Percentiles rank a stretch among this genome's conserved stretches.
phyloP scores from a whole-genome alignment of 2,329 filamentous ascomycete genomes.

The Trichothecium sympodiale region DNA sequence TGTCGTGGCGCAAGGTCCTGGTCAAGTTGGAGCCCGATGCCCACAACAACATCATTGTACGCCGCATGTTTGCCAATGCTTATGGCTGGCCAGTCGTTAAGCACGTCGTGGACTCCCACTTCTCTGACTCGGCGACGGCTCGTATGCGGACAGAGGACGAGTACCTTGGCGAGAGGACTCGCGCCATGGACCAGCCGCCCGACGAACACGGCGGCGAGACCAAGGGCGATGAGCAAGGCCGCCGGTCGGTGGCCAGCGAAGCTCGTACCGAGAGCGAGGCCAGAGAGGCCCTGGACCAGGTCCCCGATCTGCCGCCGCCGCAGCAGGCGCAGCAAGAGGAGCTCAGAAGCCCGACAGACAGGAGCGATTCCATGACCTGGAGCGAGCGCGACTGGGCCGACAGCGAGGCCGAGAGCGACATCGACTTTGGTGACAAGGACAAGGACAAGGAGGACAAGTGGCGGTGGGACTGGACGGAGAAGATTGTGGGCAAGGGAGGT shows the following conservation, averaged over 20 bases:
- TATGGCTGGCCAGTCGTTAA: constrained; percentile 97
- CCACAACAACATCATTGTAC: constrained; percentile 96
- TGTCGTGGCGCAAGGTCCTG: constrained; percentile 94
- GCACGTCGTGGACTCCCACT: constrained; percentile 90
- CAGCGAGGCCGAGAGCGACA: constrained; percentile 34
- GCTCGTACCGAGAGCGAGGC: constrained; percentile 15
- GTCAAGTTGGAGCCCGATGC: constrained; percentile 93
- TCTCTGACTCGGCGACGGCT: constrained; percentile 57
- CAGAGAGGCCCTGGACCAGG: constrained; percentile 28
- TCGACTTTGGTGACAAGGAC: constrained; percentile 14
- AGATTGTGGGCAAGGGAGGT: constrained; percentile 35
- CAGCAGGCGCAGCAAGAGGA: constrained; percentile 5
- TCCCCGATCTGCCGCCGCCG: constrained; percentile 30
- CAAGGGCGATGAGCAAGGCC: constrained; percentile 18
- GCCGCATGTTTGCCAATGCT: constrained; percentile 92
- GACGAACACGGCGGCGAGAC: constrained; percentile 57
- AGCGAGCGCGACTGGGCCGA: constrained; percentile 55
- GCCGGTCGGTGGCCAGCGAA: constrained; percentile 1
- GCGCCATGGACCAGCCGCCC: constrained; percentile 42
- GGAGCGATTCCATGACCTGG: constrained; percentile 49
- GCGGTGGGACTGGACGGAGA: constrained; percentile 42
- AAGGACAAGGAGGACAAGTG: constrained; percentile 6
- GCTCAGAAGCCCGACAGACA: constrained; percentile 7
- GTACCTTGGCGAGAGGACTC: constrained; percentile 56
- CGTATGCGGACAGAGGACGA: constrained; percentile 58